These are phyloP conservation scores for Amphicarpaea edgeworthii DNA, from an alignment of 306 rosid genomes.

Conservation along the genomic window DNA sequence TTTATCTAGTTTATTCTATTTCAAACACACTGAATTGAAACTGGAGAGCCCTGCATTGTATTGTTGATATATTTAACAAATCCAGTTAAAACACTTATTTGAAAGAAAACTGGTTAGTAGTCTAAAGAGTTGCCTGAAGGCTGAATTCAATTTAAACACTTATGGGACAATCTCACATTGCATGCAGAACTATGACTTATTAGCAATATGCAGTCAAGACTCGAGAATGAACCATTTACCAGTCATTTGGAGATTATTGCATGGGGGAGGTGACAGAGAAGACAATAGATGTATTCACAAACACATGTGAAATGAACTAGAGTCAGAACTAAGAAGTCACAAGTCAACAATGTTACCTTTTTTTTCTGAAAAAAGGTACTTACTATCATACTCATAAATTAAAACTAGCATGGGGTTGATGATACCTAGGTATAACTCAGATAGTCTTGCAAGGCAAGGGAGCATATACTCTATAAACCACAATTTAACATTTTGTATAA, in stretches of 20 bases:
- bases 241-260: not conserved
- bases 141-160: slow-evolving; percentile 15
- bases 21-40: slow-evolving; percentile 7
- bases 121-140: slow-evolving; percentile 19
- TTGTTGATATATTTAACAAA: not conserved
- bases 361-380: not conserved
- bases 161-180: not conserved
- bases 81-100: not conserved
- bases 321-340: not conserved
- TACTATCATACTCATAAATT: slow-evolving; percentile 5
- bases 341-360: slow-evolving; percentile 17
- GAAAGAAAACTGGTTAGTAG: not conserved
- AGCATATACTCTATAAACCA: slow-evolving; percentile 11
- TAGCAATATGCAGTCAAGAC: slow-evolving; percentile 6
- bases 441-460: slow-evolving; percentile 12
- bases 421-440: not conserved
- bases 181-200: not conserved
- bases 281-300: not conserved
- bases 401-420: not conserved
- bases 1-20: slow-evolving; percentile 1
- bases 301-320: not conserved
- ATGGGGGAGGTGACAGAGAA: slow-evolving; percentile 3
- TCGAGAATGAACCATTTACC: not conserved
- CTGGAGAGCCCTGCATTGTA: not conserved
- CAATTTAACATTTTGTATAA: slow-evolving; percentile 4